phyloP scores from a whole-genome alignment of 371 early-diverging fungal species.

The Lichtheimia ramosa region DNA sequence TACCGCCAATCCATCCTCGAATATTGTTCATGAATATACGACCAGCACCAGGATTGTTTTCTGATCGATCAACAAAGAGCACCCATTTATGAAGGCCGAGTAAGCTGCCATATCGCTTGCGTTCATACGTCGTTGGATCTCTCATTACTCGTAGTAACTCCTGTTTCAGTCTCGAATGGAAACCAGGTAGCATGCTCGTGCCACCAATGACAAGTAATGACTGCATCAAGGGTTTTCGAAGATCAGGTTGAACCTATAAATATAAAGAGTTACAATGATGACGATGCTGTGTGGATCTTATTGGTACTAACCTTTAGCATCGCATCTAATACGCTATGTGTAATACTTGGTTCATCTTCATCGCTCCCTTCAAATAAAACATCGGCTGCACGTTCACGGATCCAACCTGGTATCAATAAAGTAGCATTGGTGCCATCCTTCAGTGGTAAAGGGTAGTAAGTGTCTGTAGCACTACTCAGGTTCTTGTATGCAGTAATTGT shows the following conservation, averaged over 20 bases:
- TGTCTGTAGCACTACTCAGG: constrained; percentile 57
- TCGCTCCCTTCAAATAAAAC: constrained; percentile 82
- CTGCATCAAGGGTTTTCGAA: constrained; percentile 65
- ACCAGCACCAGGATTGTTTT: constrained; percentile 41
- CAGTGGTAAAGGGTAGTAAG: constrained; percentile 49
- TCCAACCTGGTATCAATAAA: constrained; percentile 82
- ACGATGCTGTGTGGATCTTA: too few relatives aligned
- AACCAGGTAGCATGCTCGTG: constrained; percentile 74
- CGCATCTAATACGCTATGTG: constrained; percentile 60
- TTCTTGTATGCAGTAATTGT: constrained; percentile 56
- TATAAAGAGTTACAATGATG: too few relatives aligned
- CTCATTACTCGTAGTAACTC: constrained; percentile 59
- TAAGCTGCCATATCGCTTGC: constrained; percentile 31
- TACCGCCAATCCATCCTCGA: constrained; percentile 79
- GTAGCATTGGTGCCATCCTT: constrained; percentile 51
- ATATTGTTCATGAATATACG: constrained; percentile 69
- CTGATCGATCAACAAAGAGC: constrained; percentile 36
- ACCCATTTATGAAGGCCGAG: constrained; percentile 32
- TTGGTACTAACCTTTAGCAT: constrained; percentile 47
- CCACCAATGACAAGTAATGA: constrained; percentile 81
- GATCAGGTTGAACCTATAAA: constrained; percentile 66
- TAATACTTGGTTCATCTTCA: constrained; percentile 51
- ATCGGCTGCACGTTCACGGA: constrained; percentile 83
- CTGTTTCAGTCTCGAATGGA: constrained; percentile 64
- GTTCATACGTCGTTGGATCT: constrained; percentile 37